Conservation (phyloP, 495 filamentous ascomycete genomes). For the Penicillium chermesinum region DNA sequence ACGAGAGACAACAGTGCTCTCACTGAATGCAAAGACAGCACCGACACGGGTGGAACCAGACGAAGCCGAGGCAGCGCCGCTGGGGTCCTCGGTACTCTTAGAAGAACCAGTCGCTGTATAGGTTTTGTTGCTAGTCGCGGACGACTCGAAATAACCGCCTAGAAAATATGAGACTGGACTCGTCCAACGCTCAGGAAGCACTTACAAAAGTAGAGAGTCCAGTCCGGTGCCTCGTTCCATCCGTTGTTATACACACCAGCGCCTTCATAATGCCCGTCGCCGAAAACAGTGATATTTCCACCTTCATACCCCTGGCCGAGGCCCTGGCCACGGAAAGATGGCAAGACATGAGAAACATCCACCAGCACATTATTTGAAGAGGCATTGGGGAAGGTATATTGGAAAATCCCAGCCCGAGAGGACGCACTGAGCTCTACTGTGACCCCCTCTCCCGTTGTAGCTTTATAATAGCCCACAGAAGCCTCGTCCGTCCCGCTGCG, state of each 20-base stretch:
- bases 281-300: constrained; percentile 51
- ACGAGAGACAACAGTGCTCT: constrained; percentile 48
- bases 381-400: constrained; percentile 52
- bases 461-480: constrained; percentile 61
- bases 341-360: constrained; percentile 67
- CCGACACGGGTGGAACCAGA: constrained; percentile 28
- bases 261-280: constrained; percentile 57
- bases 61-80: constrained; percentile 24
- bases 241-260: constrained; percentile 60
- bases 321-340: constrained; percentile 54
- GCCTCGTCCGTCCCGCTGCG: constrained; percentile 48
- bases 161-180: constrained; percentile 1
- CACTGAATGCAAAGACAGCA: constrained; percentile 30
- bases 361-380: constrained; percentile 50
- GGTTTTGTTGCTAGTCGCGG: constrained; percentile 30
- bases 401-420: constrained; percentile 57
- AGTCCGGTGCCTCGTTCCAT: constrained; percentile 55
- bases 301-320: constrained; percentile 62
- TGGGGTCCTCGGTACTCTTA: constrained; percentile 25
- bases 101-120: constrained; percentile 25
- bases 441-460: constrained; percentile 48
- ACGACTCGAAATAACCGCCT: constrained; percentile 54
- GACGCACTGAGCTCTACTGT: constrained; percentile 56
- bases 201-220: constrained; percentile 65
- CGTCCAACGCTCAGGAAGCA: neutral